These are phyloP conservation scores for Penicillium simplicissimum DNA, from an alignment of 495 filamentous ascomycete genomes.

Conservation along the genomic window DNA sequence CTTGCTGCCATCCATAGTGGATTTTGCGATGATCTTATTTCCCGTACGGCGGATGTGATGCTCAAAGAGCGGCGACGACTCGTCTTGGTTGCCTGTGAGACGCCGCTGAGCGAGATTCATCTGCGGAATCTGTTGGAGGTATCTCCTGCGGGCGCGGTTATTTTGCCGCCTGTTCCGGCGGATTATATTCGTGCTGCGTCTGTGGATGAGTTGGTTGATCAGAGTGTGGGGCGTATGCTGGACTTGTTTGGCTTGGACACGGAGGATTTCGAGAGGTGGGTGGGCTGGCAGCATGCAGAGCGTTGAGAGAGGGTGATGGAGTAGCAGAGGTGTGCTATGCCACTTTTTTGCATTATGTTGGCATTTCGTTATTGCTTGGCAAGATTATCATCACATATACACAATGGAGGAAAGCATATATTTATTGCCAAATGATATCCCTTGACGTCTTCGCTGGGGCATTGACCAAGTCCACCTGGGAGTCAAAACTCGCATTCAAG, in stretches of 20 bases:
- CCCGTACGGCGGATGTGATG: constrained; percentile 47
- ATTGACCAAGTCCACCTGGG: no score
- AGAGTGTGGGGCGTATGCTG: constrained; percentile 47
- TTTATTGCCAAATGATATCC: no score
- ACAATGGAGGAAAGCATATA: no score
- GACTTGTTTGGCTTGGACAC: constrained; percentile 49
- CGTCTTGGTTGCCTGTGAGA: constrained; percentile 46
- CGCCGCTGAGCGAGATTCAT: constrained; percentile 49
- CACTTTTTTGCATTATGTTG: background rate
- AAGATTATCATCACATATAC: background rate
- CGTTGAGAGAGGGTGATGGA: background rate
- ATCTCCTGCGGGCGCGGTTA: constrained; percentile 36
- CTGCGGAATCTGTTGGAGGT: constrained; percentile 47
- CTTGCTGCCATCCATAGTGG: constrained; percentile 32
- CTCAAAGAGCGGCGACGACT: constrained; percentile 46
- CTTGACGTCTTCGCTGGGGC: no score
- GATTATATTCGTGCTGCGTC: constrained; percentile 39
- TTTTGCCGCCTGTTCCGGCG: constrained; percentile 48
- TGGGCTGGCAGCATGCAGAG: constrained; percentile 34
- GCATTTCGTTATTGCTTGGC: constrained; percentile 1
- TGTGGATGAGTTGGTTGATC: constrained; percentile 43
- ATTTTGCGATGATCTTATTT: constrained; percentile 45
- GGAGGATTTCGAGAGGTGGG: constrained; percentile 43
- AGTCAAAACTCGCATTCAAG: no score
- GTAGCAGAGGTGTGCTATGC: background rate